Base-by-base conservation (phyloP, 768 basidiomycete species). In the Pholiota microspora region DNA sequence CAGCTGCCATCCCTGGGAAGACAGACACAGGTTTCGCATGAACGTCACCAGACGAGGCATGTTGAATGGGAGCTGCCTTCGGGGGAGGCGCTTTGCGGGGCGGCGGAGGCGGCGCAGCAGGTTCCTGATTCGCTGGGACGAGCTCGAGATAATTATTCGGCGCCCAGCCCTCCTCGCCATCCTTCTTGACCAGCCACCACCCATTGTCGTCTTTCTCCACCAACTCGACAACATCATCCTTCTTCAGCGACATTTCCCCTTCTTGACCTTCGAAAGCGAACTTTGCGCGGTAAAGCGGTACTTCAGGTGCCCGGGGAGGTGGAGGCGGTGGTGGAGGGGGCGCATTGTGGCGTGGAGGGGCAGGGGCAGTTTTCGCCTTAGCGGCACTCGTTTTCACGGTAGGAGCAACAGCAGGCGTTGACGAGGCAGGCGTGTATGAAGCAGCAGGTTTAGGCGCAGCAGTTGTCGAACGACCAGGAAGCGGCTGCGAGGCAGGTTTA, bases 181-280 rank as follows among this genome's bases (percentile, higher is more conserved):
- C 80, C 70, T 89, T 93, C 78, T 88, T 91, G 53, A 98, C 88
- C 28, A 97, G 78, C 96, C 97, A 98, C 97, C 97, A 99, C 2
- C 96, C 97, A 62, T 96, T 96, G 56, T 94, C 85, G 59, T 94
- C 86, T 65, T 97, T 94, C 74, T 96, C 88, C 28, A 94, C 77
- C 16, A 98, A 75, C 72, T 98, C 95, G 1, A 98, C 91, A 2
- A 90, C 54, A 56, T 98, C 97, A 62, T 94, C 97, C 70, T 98
- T 98, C 60, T 79, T 81, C 49, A 99, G 70, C 5, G 84, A 75
- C 79, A 98, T 87, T 70, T 99, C 97, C 10, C 95, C 95, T 29
- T 88, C 86, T 70, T 98, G 91, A 1, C 94, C 95, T 32, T 86
- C 79, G 65, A 99, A 99, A n/a, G 86, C 82, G 70, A 88, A 99